These are phyloP conservation scores for Apiotrichum domesticum DNA, from an alignment of 1,284 basidiomycete genomes.

Conservation along the genomic window DNA sequence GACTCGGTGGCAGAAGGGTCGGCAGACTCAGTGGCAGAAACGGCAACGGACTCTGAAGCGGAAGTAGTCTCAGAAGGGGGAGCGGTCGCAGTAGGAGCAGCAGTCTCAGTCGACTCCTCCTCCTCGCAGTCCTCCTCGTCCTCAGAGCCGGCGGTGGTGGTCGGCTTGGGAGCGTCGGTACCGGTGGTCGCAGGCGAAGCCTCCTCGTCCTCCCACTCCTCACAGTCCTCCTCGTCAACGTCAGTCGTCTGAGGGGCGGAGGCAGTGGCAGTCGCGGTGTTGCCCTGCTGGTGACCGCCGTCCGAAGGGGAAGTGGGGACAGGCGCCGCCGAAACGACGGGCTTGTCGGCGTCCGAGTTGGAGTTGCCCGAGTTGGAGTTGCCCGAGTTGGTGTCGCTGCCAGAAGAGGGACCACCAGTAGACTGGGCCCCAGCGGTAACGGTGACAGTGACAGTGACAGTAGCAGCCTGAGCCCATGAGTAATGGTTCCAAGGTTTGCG, in stretches of 20 bases:
- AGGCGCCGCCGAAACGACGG: too few species aligned
- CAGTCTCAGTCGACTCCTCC: conserved; percentile 59
- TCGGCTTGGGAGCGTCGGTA: background rate
- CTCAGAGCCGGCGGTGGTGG: background rate
- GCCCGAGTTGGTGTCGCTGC: background rate
- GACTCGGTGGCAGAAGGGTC: background rate
- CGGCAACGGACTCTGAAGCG: background rate
- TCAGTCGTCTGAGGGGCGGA: too few species aligned
- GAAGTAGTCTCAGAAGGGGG: background rate
- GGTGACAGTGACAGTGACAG: conserved; percentile 9
- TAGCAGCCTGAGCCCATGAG: background rate
- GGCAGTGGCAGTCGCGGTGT: too few species aligned
- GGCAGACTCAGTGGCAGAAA: background rate
- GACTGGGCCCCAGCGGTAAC: conserved; percentile 3
- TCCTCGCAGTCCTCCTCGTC: background rate
- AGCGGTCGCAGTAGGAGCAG: background rate
- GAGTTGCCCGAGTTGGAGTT: background rate
- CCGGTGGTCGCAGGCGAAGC: background rate
- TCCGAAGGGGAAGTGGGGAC: too few species aligned
- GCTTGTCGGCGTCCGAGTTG: too few species aligned
- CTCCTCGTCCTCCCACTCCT: too few species aligned
- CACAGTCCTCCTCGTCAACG: too few species aligned
- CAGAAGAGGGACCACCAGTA: background rate
- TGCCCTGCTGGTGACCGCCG: too few species aligned
- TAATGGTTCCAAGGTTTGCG: too few species aligned